Conservation (phyloP, 352 stramenopile genomes). For the Globisporangium cystogenes region DNA sequence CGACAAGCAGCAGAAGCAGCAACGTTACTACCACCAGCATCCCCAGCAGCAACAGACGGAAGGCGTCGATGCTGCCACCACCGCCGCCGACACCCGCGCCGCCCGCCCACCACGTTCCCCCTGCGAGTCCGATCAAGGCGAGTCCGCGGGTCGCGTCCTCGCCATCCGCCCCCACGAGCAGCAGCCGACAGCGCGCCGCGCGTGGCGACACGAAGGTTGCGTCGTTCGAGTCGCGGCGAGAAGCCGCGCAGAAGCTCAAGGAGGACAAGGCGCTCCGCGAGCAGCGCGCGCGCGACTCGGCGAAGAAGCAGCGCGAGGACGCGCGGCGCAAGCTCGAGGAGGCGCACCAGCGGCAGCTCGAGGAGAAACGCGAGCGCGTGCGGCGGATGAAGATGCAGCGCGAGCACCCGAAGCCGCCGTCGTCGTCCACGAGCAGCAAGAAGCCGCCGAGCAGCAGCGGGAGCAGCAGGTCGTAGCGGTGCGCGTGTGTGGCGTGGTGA, state of each 20-base stretch:
- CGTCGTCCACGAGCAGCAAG: conserved; percentile 11
- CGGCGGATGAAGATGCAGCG: conserved; percentile 52
- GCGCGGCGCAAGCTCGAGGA: conserved; percentile 57
- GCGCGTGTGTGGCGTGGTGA: background rate
- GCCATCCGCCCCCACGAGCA: conserved; percentile 18
- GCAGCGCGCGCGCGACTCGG: conserved; percentile 48
- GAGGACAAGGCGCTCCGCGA: conserved; percentile 68
- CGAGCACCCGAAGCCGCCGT: conserved; percentile 15
- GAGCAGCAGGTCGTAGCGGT: conserved; percentile 7
- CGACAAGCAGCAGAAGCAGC: background rate
- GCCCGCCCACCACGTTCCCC: background rate
- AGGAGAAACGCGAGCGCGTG: conserved; percentile 63
- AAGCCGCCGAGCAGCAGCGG: conserved; percentile 8
- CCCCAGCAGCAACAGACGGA: background rate
- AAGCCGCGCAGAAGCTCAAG: conserved; percentile 58
- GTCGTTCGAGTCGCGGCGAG: conserved; percentile 50
- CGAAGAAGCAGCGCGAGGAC: conserved; percentile 62
- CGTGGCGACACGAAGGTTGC: conserved; percentile 8
- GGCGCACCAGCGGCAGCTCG: conserved; percentile 57
- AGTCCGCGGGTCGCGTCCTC: conserved; percentile 20
- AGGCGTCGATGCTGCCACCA: background rate
- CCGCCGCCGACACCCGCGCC: conserved; percentile 3
- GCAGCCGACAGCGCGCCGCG: conserved; percentile 19
- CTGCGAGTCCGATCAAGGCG: conserved; percentile 6
- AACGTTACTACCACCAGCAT: background rate